phyloP scores from a whole-genome alignment of 345 rosid genomes.

The Firmiana major region DNA sequence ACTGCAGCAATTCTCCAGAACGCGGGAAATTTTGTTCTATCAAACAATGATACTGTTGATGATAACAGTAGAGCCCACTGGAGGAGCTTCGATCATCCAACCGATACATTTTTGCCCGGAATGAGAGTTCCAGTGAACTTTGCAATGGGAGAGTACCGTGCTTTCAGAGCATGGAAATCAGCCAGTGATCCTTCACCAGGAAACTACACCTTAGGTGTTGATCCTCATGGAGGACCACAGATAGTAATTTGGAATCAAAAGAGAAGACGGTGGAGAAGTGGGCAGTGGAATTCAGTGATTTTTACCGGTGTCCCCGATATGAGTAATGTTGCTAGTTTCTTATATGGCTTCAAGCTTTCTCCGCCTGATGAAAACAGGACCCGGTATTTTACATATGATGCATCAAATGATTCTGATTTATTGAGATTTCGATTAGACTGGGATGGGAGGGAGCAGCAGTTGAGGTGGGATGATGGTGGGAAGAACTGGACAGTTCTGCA shows the following conservation, averaged over 20 bases:
- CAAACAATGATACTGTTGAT: slow-evolving; percentile 20
- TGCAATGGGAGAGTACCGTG: slow-evolving; percentile 34
- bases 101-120: slow-evolving; percentile 55
- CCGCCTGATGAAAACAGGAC: slow-evolving; percentile 36
- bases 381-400: slow-evolving; percentile 52
- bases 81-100: slow-evolving; percentile 64
- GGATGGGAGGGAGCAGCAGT: slow-evolving; percentile 56
- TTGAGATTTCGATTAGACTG: slow-evolving; percentile 44
- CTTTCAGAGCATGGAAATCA: slow-evolving; percentile 58
- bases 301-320: slow-evolving; percentile 59
- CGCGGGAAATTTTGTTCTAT: slow-evolving; percentile 36
- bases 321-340: slow-evolving; percentile 28
- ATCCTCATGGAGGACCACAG: slow-evolving; percentile 65
- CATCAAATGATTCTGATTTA: slow-evolving; percentile 27
- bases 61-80: slow-evolving; percentile 25
- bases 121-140: slow-evolving; percentile 53
- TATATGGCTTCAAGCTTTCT: slow-evolving; percentile 54
- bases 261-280: slow-evolving; percentile 69
- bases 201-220: slow-evolving; percentile 53
- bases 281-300: slow-evolving; percentile 58
- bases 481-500: slow-evolving; percentile 47
- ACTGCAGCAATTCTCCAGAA: slow-evolving; percentile 28
- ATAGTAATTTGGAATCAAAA: slow-evolving; percentile 60
- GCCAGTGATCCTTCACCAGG: slow-evolving; percentile 57
- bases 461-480: slow-evolving; percentile 39